These are phyloP conservation scores for Lactarius tabidus DNA, from an alignment of 768 basidiomycete genomes.

Conservation along the genomic window DNA sequence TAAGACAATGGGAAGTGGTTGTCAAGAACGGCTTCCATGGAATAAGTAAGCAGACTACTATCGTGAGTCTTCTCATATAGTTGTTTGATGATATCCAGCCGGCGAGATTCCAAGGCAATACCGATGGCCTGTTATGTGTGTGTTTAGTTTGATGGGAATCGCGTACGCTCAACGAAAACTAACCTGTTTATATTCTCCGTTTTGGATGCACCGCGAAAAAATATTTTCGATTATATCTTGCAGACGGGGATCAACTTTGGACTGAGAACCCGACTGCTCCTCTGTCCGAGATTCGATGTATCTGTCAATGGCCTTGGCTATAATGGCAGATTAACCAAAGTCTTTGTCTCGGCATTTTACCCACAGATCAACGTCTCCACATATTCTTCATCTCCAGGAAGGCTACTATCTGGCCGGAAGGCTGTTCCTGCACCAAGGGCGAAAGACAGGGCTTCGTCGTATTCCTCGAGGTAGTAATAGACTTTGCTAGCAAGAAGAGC, in stretches of 20 bases:
- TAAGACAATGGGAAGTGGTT: constrained; percentile 85
- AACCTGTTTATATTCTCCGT: constrained; percentile 90
- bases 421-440: constrained; percentile 86
- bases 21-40: constrained; percentile 89
- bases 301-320: constrained; percentile 94
- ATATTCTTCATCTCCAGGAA: constrained; percentile 72
- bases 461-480: constrained; percentile 94
- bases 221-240: constrained; percentile 86
- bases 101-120: constrained; percentile 87
- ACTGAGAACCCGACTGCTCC: constrained; percentile 45
- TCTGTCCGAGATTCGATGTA: constrained; percentile 72
- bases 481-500: constrained; percentile 96
- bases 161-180: constrained; percentile 22
- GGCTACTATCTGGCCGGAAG: constrained; percentile 71
- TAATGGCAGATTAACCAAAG: background rate
- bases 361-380: constrained; percentile 91
- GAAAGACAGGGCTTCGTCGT: constrained; percentile 93
- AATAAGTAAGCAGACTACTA: constrained; percentile 76
- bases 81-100: constrained; percentile 79
- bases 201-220: constrained; percentile 77
- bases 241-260: constrained; percentile 74
- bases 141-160: constrained; percentile 7
- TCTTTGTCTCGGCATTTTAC: constrained; percentile 34
- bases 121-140: constrained; percentile 71
- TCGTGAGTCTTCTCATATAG: constrained; percentile 75